These are phyloP conservation scores for Graphilbum ipis-grandicollis DNA, from an alignment of 2,329 filamentous ascomycete genomes.

Conservation along the genomic window DNA sequence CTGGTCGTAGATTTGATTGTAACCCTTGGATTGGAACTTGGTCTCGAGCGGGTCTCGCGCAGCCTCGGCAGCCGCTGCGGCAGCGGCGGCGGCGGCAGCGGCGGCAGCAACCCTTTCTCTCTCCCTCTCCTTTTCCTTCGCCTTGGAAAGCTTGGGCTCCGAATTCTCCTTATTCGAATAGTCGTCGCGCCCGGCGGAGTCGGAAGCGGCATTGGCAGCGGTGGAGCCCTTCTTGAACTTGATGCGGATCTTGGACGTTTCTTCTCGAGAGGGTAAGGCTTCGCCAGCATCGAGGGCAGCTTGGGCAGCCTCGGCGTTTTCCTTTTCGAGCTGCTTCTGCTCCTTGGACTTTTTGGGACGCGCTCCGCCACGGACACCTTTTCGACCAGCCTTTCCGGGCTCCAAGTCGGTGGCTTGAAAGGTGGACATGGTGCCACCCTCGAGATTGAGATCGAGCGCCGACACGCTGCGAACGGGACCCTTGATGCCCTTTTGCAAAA, in stretches of 20 bases:
- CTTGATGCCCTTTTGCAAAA: conserved; percentile 74
- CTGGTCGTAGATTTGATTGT: conserved; percentile 92
- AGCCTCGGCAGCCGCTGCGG: conserved; percentile 19
- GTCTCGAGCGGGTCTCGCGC: conserved; percentile 36
- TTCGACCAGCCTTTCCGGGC: conserved; percentile 28
- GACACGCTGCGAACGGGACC: conserved; percentile 52
- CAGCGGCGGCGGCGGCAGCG: conserved; percentile 13
- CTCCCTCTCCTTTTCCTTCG: conserved; percentile 18
- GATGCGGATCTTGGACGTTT: conserved; percentile 44
- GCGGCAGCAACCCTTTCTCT: conserved; percentile 14
- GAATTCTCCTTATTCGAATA: conserved; percentile 30
- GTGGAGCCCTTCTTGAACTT: conserved; percentile 35
- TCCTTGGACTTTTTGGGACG: conserved; percentile 84
- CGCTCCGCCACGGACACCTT: conserved; percentile 37
- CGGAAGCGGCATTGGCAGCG: conserved; percentile 19
- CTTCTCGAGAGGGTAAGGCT: conserved; percentile 43
- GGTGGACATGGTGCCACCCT: conserved; percentile 70
- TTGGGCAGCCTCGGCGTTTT: conserved; percentile 73
- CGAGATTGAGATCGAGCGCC: conserved; percentile 60
- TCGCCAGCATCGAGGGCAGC: conserved; percentile 66
- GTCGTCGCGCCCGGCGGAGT: conserved; percentile 23
- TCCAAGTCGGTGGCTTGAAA: conserved; percentile 55
- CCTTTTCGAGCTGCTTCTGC: conserved; percentile 66
- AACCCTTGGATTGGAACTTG: conserved; percentile 74
- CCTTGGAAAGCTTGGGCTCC: conserved; percentile 22